Evolutionary conservation across 2,329 filamentous ascomycete genomes (phyloP), one percentile per base, ranked within the genome.

Genomic region (Ceratocystis eucalypticola): DNA sequence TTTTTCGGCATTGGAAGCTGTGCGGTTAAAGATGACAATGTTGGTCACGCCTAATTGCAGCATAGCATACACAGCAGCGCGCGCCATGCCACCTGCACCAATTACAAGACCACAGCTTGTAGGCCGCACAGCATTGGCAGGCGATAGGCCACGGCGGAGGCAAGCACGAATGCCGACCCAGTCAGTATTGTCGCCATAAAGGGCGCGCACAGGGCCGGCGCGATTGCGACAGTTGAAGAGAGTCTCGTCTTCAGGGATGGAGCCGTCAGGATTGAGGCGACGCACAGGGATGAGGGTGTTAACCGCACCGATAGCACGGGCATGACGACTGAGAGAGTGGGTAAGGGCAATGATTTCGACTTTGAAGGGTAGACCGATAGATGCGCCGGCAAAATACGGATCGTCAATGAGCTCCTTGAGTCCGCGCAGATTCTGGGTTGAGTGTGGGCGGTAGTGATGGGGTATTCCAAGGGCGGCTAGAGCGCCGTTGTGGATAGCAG

Each of bases 181-280:
- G 73, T 92, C 88, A 0, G 88, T 91, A 68, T 92, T 92, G 67
- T 91, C 88, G 1, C 88, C 89, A 69, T 90, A 89, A 0, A 91
- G 77, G 0, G 85, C 87, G 69, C 82, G 82, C 5, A 90, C 82
- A 0, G 84, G 82, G 0, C 88, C 88, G 1, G 85, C 80, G 55
- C 84, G 80, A 69, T 86, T 86, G 65, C 83, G 79, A 10, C 67
- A 67, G 33, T 67, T 62, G 44, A 69, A 63, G 1, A 69, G 65
- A 0, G 50, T 64, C 12, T 59, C 59, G 37, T 74, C 69, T 68
- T 83, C 80, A 0, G 84, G 81, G 0, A 85, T 80, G 45, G 77
- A 80, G 1, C 82, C 82, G 66, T 86, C 81, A 0, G 78, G 73
- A n/a, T 81, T 78, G 0, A 84, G 74, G 12, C 82, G 78, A 25